Conservation (phyloP, 2,329 filamentous ascomycete species). For the Fusarium multiceps region DNA sequence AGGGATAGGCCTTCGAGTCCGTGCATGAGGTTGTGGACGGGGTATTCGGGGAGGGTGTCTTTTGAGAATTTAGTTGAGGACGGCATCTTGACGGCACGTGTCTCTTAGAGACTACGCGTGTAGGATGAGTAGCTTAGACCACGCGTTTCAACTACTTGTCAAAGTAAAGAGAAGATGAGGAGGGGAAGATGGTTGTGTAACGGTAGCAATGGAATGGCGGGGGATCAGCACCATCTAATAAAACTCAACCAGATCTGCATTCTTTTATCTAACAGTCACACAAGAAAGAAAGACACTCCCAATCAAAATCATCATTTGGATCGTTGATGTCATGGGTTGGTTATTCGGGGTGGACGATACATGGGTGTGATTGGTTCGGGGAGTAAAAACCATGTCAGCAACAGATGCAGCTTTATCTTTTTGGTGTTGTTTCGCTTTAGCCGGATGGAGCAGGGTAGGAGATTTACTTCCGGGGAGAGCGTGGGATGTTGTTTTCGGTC, state of each 20-base stretch:
- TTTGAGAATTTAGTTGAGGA: neutral
- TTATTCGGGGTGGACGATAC: neutral
- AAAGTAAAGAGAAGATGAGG: neutral
- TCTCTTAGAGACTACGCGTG: too few species aligned
- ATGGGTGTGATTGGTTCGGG: neutral
- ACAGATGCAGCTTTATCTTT: neutral
- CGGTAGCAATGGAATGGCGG: conserved; percentile 4
- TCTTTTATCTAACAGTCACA: neutral
- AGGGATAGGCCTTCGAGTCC: conserved; percentile 45
- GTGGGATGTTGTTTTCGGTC: neutral
- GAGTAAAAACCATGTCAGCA: conserved; percentile 1
- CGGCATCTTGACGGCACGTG: neutral
- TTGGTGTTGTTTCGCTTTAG: neutral
- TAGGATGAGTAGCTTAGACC: too few species aligned
- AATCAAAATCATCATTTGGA: neutral
- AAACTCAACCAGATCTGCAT: neutral
- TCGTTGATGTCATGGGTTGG: conserved; percentile 1
- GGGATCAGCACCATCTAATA: neutral
- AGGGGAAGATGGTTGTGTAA: neutral
- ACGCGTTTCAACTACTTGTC: neutral
- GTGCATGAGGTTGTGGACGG: neutral
- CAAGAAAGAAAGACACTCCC: neutral
- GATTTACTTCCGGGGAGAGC: neutral
- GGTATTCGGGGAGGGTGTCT: neutral
- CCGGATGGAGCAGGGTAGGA: neutral